Base-by-base conservation (phyloP, 768 basidiomycete species). In the Lactifluus hygrophoroides region DNA sequence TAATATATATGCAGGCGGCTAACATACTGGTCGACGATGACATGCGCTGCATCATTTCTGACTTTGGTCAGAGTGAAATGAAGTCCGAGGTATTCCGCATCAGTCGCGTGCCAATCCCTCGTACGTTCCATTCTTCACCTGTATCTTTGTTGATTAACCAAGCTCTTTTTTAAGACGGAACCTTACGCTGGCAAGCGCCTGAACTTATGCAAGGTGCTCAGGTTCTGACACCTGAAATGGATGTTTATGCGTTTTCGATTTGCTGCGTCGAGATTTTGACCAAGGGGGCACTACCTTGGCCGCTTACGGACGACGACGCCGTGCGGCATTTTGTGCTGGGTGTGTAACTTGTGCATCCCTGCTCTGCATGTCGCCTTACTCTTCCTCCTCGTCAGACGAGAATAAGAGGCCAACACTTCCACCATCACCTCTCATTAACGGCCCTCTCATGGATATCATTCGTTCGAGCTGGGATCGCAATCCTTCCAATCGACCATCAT, bases 11-110 rank as follows among this genome's bases (percentile, higher is more conserved):
- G n/a, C 40, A 81, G 86, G 86, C 80, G 3, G 76, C 84, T 2
- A 93, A 94, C 66, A 80, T 92, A 16, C 79, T 93, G 2, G 81
- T 94, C 14, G 81, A 86, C 63, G 82, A 88, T 59, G 69, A 76
- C 1, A 75, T 79, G 2, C 78, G 73, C 46, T 91, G 88, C 58
- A 76, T 91, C 40, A 82, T 93, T 42, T 82, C 87, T 28, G 89
- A 92, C 67, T 93, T 94, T 68, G 89, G 88, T 0, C 86, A 91
- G 69, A 85, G 81, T 64, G 84, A 88, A 69, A 83, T 91, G 75
- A 88, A 84, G 71, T 80, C 77, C 16, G 87, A 91, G 67, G 82
- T 80, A 4, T 83, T 76, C 63, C 76, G 80, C 32, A 73, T 86
- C 2, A 85, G 80, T 54, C 82, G 81, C 10, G 72, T 72, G 27